These are phyloP conservation scores for Apiospora kogelbergensis DNA, from an alignment of 2,329 filamentous ascomycete species.

Conservation along the genomic window DNA sequence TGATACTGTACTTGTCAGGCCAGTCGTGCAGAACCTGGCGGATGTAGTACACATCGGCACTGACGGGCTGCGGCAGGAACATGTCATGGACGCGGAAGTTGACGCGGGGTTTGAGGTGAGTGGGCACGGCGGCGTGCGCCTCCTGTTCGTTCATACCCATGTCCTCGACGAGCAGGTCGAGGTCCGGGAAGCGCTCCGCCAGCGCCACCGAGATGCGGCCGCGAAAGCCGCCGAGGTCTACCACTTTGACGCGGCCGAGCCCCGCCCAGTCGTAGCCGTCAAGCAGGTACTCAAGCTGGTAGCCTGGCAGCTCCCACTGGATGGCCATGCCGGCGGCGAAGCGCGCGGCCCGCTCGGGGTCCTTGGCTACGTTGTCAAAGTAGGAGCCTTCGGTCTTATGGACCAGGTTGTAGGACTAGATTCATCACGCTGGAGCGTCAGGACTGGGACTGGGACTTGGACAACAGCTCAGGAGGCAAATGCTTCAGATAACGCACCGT, in stretches of 20 bases:
- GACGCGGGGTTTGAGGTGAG: constrained; percentile 15
- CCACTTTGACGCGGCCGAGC: constrained; percentile 13
- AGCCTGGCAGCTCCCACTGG: constrained; percentile 10
- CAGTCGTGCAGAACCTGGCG: constrained; percentile 47
- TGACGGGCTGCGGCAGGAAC: constrained; percentile 18
- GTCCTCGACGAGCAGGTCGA: constrained; percentile 36
- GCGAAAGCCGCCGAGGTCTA: constrained; percentile 25
- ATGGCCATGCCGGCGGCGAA: constrained; percentile 12
- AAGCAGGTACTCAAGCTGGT: constrained; percentile 11
- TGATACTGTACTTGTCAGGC: constrained; percentile 35
- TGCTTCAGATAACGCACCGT: constrained; percentile 26
- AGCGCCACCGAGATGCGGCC: constrained; percentile 27
- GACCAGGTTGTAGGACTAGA: constrained; percentile 31
- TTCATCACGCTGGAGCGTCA: constrained; percentile 23
- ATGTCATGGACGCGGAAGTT: constrained; percentile 21
- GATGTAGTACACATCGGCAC: constrained; percentile 41
- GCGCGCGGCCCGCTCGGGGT: constrained; percentile 8
- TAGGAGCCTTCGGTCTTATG: not conserved
- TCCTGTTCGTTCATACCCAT: constrained; percentile 21
- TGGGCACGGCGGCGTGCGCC: constrained; percentile 17
- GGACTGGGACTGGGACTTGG: constrained; percentile 30
- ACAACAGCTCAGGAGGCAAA: too few relatives aligned
- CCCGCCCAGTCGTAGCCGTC: constrained; percentile 13
- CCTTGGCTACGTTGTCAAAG: not conserved
- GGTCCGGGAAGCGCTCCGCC: constrained; percentile 23